phyloP scores from a whole-genome alignment of 345 rosid species.

The Corymbia maculata region DNA sequence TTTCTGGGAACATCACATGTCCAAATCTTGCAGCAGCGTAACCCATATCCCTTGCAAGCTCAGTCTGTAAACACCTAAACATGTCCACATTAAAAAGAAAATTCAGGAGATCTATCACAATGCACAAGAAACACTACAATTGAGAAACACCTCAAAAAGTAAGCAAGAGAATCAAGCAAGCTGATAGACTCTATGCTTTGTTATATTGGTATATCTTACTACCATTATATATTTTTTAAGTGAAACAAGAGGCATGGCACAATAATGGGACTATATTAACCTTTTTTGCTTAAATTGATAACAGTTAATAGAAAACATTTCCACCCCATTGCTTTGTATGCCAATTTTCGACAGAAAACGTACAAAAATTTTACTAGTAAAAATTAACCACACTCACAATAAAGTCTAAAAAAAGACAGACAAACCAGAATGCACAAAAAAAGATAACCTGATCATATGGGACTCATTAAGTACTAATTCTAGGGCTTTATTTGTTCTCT shows the following conservation, averaged over 20 bases:
- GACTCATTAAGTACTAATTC: not conserved
- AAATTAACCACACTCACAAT: not conserved
- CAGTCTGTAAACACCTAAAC: slow-evolving; percentile 90
- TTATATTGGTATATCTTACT: not conserved
- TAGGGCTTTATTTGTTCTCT: not conserved
- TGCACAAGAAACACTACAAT: not conserved
- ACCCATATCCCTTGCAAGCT: slow-evolving; percentile 96
- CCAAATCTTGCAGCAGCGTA: slow-evolving; percentile 97
- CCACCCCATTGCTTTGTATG: not conserved
- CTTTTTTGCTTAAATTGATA: not conserved
- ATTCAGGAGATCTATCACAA: slow-evolving; percentile 2
- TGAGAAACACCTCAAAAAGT: not conserved
- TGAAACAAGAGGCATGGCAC: not conserved
- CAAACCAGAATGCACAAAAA: not conserved
- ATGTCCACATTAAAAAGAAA: slow-evolving; percentile 35
- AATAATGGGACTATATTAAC: not conserved
- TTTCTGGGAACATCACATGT: slow-evolving; percentile 98
- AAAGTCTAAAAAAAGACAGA: not conserved
- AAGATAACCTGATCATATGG: not conserved
- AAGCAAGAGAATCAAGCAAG: not conserved
- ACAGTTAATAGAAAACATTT: not conserved
- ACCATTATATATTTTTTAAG: not conserved
- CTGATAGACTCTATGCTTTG: not conserved
- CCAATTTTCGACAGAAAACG: not conserved
- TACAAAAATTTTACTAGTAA: not conserved